Evolutionary conservation across 331 rosid species (phyloP), one percentile per base, ranked within the genome.

Genomic region (Dryas integrifolia): DNA sequence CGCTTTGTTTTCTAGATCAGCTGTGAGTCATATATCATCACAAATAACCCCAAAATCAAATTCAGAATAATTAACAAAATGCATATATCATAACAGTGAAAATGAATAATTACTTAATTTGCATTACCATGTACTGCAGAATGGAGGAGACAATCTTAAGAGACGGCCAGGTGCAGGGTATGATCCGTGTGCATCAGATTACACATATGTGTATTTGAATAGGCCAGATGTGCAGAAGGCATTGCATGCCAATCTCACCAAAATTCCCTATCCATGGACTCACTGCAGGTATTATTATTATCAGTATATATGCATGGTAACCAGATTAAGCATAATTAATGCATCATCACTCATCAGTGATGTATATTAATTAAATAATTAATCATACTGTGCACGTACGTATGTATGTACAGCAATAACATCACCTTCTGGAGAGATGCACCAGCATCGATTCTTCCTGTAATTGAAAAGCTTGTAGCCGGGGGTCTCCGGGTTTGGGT

Each of bases 401-500:
- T 2, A 30, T 30, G 35, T 30, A 30, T 30, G 35, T 30, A 30
- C 35, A 90, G 96, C 41, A 44, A 77, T 2, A 72, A 67, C 10
- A 84, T 88, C 55, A 26, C 80, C 45, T 56, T 69, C 58, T 88
- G 96, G 98, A 72, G 69, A 2, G 97, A 88, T 9, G 62, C 92
- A 26, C 88, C 92, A 5, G 24, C 75, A 0, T 90, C 98, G 7
- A 75, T 86, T 47, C 98, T 92, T 72, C 92, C 96, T 3, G 65
- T 83, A 8, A 81, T 92, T n/a, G 85, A 65, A 51, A 92, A 88
- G 84, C 96, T 92, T 39, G 73, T 85, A 9, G 89, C 71, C 4
- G 92, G 90, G 3, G 98, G 98, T n/a, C 72, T 92, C 51, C 88
- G 98, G 12, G 16, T 92, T 21, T 90, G 98, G 98, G 73, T 92